Evolutionary conservation across 768 basidiomycete genomes (phyloP).

Genomic region (Boletus patriciae): DNA sequence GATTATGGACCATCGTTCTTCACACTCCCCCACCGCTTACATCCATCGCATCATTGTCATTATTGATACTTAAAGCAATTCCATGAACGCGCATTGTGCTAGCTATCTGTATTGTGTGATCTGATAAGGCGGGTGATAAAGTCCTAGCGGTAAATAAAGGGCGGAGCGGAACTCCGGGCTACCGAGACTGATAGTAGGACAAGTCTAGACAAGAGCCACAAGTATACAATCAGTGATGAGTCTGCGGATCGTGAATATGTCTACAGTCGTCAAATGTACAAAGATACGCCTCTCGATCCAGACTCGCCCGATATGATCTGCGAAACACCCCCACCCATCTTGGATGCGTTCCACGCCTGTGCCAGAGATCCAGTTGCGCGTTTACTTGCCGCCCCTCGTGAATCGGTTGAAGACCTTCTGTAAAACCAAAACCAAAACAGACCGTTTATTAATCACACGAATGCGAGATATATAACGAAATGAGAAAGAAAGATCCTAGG

Average conservation of each 20-base stretch:
- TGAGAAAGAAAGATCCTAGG: background rate
- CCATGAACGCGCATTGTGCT: constrained; percentile 10
- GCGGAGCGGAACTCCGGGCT: too few species aligned
- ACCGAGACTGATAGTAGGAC: background rate
- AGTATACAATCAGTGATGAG: background rate
- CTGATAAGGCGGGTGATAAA: background rate
- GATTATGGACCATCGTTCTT: constrained; percentile 10
- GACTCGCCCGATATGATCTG: background rate
- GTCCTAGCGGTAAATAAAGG: background rate
- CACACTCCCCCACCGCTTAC: background rate
- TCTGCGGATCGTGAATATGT: background rate
- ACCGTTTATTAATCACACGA: constrained; percentile 26
- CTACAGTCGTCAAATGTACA: constrained; percentile 12
- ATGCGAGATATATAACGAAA: constrained; percentile 7
- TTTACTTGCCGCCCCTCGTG: constrained; percentile 26
- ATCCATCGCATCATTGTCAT: constrained; percentile 10
- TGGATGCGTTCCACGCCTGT: background rate
- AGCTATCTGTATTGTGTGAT: background rate
- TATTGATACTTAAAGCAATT: constrained; percentile 28
- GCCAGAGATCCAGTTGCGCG: background rate
- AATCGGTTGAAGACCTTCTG: constrained; percentile 32
- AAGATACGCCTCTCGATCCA: background rate
- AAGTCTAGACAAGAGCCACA: background rate
- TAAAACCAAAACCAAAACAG: constrained; percentile 11
- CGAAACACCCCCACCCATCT: background rate